Percentiles rank a stretch among this genome's conserved stretches.
Evolutionary conservation across 78 protist genomes (phyloP).

Genomic region (Dictyostelium intermedium): DNA sequence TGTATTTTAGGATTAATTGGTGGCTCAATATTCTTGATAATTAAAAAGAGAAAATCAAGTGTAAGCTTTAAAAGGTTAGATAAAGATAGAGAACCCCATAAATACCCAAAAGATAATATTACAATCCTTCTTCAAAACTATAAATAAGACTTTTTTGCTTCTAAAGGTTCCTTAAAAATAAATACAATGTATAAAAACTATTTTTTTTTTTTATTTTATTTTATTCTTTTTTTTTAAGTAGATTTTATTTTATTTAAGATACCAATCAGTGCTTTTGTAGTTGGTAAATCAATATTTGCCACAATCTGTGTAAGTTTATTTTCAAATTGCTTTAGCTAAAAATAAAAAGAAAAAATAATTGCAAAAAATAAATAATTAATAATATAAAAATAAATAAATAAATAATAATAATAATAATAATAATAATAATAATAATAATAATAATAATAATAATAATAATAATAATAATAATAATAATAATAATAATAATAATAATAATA

Average conservation of each 20-base stretch:
- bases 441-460: no score
- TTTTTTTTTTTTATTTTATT: neutral
- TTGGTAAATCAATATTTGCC: neutral
- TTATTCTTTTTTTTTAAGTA: neutral
- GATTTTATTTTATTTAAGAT: neutral
- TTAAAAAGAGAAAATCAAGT: neutral
- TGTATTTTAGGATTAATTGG: neutral
- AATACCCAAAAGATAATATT: neutral
- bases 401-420: neutral
- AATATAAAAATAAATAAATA: neutral
- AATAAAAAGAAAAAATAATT: neutral
- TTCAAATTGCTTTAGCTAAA: neutral
- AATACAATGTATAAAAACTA: neutral
- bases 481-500: no score
- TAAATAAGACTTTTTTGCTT: neutral
- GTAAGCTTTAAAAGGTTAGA: neutral
- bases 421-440: no score
- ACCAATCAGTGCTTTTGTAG: neutral
- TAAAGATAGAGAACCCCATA: neutral
- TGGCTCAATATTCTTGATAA: neutral
- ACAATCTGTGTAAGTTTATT: neutral
- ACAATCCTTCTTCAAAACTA: neutral
- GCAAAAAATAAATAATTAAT: no score
- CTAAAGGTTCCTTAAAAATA: neutral
- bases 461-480: no score